These are phyloP conservation scores for Monosporascus sp. DNA, from an alignment of 2,329 filamentous ascomycete species.

Conservation along the genomic window DNA sequence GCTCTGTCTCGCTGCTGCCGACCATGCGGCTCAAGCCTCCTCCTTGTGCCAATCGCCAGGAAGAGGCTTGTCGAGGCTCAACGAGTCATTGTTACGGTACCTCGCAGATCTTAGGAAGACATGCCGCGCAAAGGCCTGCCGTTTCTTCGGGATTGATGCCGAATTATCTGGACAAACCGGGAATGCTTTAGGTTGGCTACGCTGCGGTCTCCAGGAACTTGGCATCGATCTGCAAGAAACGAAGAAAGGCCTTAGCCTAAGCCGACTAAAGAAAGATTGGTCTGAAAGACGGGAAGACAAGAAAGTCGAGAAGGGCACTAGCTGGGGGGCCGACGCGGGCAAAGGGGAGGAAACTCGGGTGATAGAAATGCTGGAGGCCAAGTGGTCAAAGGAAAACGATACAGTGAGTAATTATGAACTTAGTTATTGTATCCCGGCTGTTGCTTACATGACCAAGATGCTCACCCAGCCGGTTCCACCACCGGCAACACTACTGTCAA, in stretches of 20 bases:
- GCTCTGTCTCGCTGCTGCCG: slow-evolving; percentile 79
- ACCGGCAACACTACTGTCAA: slow-evolving; percentile 64
- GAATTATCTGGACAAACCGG: slow-evolving; percentile 78
- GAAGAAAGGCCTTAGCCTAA: slow-evolving; percentile 45
- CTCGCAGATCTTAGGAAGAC: slow-evolving; percentile 69
- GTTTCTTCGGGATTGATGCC: slow-evolving; percentile 86
- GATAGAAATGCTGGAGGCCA: slow-evolving; percentile 77
- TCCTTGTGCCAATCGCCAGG: slow-evolving; percentile 41
- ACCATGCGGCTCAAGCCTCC: slow-evolving; percentile 73
- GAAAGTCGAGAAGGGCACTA: slow-evolving; percentile 65
- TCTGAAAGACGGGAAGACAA: slow-evolving; percentile 73
- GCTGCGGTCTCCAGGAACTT: slow-evolving; percentile 69
- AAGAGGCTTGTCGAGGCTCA: slow-evolving; percentile 45
- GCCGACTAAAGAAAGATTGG: slow-evolving; percentile 61
- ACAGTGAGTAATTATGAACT: slow-evolving; percentile 52
- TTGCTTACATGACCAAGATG: slow-evolving; percentile 46
- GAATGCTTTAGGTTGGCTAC: slow-evolving; percentile 80
- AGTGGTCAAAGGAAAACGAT: slow-evolving; percentile 92
- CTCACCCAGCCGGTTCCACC: slow-evolving; percentile 75
- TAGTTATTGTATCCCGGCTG: neutral
- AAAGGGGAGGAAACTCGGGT: slow-evolving; percentile 79
- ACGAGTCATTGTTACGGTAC: slow-evolving; percentile 65
- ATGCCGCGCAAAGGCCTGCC: slow-evolving; percentile 76
- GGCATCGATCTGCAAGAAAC: slow-evolving; percentile 52
- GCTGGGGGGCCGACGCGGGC: slow-evolving; percentile 81